Conservation (phyloP, 169 alveolate species). For the Eimeria mitis region DNA sequence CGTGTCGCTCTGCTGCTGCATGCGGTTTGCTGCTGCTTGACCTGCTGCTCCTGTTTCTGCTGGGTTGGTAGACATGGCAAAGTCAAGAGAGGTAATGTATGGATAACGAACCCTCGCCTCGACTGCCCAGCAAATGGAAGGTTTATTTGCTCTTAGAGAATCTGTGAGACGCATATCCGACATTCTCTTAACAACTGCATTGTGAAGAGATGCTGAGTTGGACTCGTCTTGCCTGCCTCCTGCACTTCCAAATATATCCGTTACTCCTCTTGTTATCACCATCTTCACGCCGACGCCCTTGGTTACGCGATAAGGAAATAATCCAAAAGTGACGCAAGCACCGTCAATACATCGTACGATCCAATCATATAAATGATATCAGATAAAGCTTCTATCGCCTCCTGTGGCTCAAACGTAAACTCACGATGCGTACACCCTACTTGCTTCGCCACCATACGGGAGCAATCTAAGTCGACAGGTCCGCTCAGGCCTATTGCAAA, state of each 20-base stretch:
- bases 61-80: slow-evolving; percentile 86
- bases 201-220: slow-evolving; percentile 87
- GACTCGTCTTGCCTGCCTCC: slow-evolving; percentile 93
- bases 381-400: slow-evolving; percentile 82
- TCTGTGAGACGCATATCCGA: slow-evolving; percentile 1
- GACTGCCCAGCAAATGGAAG: slow-evolving; percentile 93
- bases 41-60: too few species aligned
- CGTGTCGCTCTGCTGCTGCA: too few species aligned
- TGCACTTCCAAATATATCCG: slow-evolving; percentile 94
- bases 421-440: slow-evolving; percentile 91
- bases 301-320: slow-evolving; percentile 87
- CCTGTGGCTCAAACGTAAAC: slow-evolving; percentile 90
- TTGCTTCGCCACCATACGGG: slow-evolving; percentile 87
- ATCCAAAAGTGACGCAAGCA: slow-evolving; percentile 95
- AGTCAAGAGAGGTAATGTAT: slow-evolving; percentile 88
- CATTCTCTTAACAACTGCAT: neutral
- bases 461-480: slow-evolving; percentile 84
- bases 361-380: slow-evolving; percentile 93
- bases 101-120: slow-evolving; percentile 95
- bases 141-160: slow-evolving; percentile 89
- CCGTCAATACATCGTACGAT: slow-evolving; percentile 92
- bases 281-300: slow-evolving; percentile 90
- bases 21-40: too few species aligned
- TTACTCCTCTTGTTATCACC: slow-evolving; percentile 93
- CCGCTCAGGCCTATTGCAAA: slow-evolving; percentile 90